Evolutionary conservation across 495 filamentous ascomycete species (phyloP), one percentile per base, ranked within the genome.

Genomic region (Penicillium macrosclerotiorum): DNA sequence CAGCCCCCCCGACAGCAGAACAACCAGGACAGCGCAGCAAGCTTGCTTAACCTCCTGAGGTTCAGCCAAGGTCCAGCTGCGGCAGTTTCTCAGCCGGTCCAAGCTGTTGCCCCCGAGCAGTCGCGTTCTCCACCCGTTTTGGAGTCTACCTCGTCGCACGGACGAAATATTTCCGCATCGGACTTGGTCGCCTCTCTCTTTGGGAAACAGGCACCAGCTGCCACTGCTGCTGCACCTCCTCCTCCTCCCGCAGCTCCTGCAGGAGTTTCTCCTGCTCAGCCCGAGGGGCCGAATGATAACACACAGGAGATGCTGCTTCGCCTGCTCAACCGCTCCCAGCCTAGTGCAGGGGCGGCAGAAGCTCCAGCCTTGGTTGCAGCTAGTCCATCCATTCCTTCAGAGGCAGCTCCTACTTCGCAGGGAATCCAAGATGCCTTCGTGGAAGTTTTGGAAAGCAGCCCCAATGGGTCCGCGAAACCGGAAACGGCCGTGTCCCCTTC

Each of bases 1-100:
- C 46, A 33, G 46, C 55, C 49, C 7, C 49, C 44, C 12, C 62
- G 52, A 9, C 57, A 60, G 36, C 64, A 61, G 54, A 52, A 56
- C 39, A 74, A 80, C 42, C 67, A 78, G 40, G 75, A 88, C 60
- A 81, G 73, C 70, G 83, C 75, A 40, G 81, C 67, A 34, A 89
- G 84, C 58, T 69, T 98, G 51, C 75, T 98, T 59, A 93, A 85
- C 57, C 77, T 98, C 30, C 78, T 98, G 37, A 90, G 90, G 68
- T 96, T 90, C 68, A 89, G 80, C 54, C 78, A 87, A 51, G 58
- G 68, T 13, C 44, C 62, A 16, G 51, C 52, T 34, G 48, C 61
- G 33, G 45, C n/a, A n/a, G n/a, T 59, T 29, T 64, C 59, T 9
- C 68, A 70, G 37, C 69, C 63, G 33, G 60, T 55, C 25, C 38